Conservation (phyloP, 2,329 filamentous ascomycete genomes). For the Fusarium compactum region DNA sequence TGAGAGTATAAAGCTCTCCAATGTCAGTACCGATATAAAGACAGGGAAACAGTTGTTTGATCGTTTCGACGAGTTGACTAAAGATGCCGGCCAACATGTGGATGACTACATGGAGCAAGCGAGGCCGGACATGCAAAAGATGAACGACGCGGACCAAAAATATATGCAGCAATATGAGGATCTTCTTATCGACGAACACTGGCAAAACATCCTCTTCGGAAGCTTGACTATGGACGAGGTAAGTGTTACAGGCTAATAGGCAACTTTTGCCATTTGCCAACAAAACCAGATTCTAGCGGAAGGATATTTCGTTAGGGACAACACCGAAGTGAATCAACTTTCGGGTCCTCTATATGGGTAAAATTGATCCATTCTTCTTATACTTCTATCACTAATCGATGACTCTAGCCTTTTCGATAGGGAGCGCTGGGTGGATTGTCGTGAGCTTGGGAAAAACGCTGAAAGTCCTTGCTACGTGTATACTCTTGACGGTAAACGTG, state of each 20-base stretch:
- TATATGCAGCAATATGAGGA: slow-evolving; percentile 43
- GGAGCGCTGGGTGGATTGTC: slow-evolving; percentile 25
- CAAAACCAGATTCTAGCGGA: slow-evolving; percentile 41
- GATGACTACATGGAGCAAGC: slow-evolving; percentile 39
- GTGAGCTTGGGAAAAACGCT: not conserved
- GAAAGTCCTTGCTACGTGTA: slow-evolving; percentile 31
- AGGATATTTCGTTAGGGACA: slow-evolving; percentile 41
- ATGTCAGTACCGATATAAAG: not conserved
- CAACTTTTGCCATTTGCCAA: not conserved
- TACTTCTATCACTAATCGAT: not conserved
- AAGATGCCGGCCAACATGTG: slow-evolving; percentile 13
- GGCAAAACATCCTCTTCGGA: slow-evolving; percentile 48
- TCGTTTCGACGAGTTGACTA: slow-evolving; percentile 33
- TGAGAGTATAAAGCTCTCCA: slow-evolving; percentile 30
- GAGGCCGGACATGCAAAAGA: slow-evolving; percentile 14
- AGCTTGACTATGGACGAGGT: slow-evolving; percentile 51
- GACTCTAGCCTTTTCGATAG: slow-evolving; percentile 26
- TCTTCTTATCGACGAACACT: slow-evolving; percentile 48
- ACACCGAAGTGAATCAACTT: slow-evolving; percentile 25
- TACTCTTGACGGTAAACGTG: slow-evolving; percentile 35
- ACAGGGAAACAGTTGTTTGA: slow-evolving; percentile 43
- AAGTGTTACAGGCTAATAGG: not conserved
- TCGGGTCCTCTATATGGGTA: slow-evolving; percentile 44
- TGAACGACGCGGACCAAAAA: slow-evolving; percentile 28
- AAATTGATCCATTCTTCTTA: not conserved